phyloP scores from a whole-genome alignment of 2,329 filamentous ascomycete genomes.

The Bimuria novae-zelandiae region DNA sequence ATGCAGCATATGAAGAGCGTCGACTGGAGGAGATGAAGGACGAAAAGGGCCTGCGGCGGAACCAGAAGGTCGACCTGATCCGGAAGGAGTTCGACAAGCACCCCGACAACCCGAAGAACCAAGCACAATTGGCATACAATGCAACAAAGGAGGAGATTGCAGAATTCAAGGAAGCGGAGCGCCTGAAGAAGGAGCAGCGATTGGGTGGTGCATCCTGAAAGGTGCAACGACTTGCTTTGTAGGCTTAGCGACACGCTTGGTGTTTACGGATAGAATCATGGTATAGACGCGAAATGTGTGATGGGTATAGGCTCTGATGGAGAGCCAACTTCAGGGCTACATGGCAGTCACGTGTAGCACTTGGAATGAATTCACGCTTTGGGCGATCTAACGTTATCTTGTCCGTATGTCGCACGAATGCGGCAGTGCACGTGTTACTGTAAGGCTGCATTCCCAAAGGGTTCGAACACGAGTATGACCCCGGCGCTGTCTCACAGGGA shows the following conservation, averaged over 20 bases:
- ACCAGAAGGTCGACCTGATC: constrained; percentile 84
- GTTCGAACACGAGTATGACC: not conserved
- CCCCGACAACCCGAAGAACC: constrained; percentile 94
- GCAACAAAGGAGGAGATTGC: constrained; percentile 76
- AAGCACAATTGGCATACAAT: constrained; percentile 77
- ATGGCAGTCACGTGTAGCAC: not conserved
- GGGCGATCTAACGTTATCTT: not conserved
- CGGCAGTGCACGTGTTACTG: not conserved
- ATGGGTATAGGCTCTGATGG: not conserved
- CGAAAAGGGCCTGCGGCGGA: constrained; percentile 78
- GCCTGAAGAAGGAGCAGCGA: constrained; percentile 73
- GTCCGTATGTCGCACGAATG: constrained; percentile 5
- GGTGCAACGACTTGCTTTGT: constrained; percentile 6
- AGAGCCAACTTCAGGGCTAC: not conserved
- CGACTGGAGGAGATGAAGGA: constrained; percentile 82
- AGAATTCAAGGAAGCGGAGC: constrained; percentile 68
- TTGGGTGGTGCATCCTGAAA: constrained; percentile 49
- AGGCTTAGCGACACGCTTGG: constrained; percentile 14
- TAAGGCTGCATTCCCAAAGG: constrained; percentile 6
- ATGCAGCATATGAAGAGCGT: constrained; percentile 78
- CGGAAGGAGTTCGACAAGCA: constrained; percentile 93
- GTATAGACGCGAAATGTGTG: constrained; percentile 1
- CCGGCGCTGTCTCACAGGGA: constrained; percentile 6
- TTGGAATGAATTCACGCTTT: not conserved
- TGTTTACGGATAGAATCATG: constrained; percentile 22